These are phyloP conservation scores for Picea sitchensis DNA, from an alignment of 75 land plant genomes.

Conservation along the genomic window DNA sequence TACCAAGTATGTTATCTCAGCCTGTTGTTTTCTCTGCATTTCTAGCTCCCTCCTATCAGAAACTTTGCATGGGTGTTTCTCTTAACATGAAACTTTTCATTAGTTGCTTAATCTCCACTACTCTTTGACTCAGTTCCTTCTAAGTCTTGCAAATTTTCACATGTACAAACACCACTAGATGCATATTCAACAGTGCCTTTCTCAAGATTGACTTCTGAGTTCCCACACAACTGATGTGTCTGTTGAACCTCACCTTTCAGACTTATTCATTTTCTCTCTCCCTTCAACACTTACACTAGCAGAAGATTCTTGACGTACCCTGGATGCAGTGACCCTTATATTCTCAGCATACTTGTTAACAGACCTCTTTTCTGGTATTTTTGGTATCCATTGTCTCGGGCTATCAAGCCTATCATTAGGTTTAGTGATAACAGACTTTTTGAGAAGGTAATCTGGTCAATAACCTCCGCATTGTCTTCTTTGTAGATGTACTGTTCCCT, in stretches of 20 bases:
- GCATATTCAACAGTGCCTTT: neutral
- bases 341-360: conserved; percentile 1
- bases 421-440: conserved; percentile 5
- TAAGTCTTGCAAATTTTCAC: neutral
- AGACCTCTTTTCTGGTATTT: neutral
- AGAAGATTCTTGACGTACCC: conserved; percentile 6
- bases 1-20: too few species aligned
- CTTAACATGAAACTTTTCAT: too few species aligned
- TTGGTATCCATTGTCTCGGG: neutral
- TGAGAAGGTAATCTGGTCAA: conserved; percentile 6
- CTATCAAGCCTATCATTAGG: conserved; percentile 5
- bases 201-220: neutral
- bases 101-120: conserved; percentile 6
- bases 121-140: neutral
- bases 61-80: too few species aligned
- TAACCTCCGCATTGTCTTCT: conserved; percentile 10
- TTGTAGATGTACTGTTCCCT: neutral
- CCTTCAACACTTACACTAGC: conserved; percentile 1
- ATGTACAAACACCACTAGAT: neutral
- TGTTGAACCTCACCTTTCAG: neutral
- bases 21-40: too few species aligned
- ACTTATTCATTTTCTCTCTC: neutral
- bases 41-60: too few species aligned
- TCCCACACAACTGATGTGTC: neutral
- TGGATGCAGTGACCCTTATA: neutral